Percentiles rank a stretch among this genome's conserved stretches.
These are phyloP conservation scores for Mangifera indica DNA, from an alignment of 345 rosid species.

Conservation along the genomic window DNA sequence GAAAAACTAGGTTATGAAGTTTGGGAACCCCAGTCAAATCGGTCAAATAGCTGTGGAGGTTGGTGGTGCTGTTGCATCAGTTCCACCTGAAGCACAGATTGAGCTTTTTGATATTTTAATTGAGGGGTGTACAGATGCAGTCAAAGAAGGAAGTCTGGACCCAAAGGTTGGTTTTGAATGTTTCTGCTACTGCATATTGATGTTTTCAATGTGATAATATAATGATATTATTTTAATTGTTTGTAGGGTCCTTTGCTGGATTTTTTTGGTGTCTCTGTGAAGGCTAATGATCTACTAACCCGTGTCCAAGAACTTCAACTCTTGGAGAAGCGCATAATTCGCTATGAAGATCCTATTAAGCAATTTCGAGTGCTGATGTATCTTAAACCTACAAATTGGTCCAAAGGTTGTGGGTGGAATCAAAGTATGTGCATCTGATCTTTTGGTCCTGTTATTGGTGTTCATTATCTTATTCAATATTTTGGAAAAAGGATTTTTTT, in stretches of 20 bases:
- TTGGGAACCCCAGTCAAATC: conserved; percentile 81
- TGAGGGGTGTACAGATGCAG: conserved; percentile 87
- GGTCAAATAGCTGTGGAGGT: conserved; percentile 68
- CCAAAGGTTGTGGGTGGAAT: conserved; percentile 99
- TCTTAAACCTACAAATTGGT: conserved; percentile 98
- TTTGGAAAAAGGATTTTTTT: not conserved
- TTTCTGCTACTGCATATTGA: not conserved
- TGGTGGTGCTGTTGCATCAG: conserved; percentile 78
- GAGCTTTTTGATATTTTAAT: conserved; percentile 87
- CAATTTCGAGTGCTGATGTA: conserved; percentile 81
- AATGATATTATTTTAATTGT: not conserved
- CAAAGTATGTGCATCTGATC: conserved; percentile 54
- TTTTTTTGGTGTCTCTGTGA: conserved; percentile 95
- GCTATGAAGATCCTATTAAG: conserved; percentile 77
- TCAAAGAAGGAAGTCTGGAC: conserved; percentile 60
- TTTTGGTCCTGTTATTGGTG: not conserved
- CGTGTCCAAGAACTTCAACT: conserved; percentile 93
- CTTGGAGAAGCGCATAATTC: conserved; percentile 73
- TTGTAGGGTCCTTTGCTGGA: conserved; percentile 88
- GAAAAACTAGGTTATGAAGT: conserved; percentile 75
- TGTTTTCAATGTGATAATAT: not conserved
- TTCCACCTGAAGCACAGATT: conserved; percentile 76
- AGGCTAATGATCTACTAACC: conserved; percentile 73
- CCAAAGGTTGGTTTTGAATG: conserved; percentile 56
- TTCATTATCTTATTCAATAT: not conserved